phyloP scores from a whole-genome alignment of 2,329 filamentous ascomycete species.

The Alternaria postmessia region DNA sequence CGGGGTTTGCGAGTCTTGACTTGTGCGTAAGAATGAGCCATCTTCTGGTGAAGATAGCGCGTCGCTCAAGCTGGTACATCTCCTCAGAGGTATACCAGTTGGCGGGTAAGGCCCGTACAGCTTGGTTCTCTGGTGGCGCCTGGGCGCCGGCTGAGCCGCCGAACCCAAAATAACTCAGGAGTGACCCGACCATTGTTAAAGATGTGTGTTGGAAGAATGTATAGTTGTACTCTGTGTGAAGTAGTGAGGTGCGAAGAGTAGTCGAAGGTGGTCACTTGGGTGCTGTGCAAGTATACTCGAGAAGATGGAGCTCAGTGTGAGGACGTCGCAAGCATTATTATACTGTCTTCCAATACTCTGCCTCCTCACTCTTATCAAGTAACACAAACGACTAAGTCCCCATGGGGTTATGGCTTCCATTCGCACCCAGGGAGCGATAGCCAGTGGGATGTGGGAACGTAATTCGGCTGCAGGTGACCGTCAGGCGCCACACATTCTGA shows the following conservation, averaged over 20 bases:
- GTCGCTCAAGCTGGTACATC: constrained; percentile 58
- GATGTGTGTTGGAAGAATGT: not conserved
- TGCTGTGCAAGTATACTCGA: not conserved
- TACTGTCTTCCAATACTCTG: constrained; percentile 21
- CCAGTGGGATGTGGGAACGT: constrained; percentile 37
- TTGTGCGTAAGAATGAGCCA: constrained; percentile 66
- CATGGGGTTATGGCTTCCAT: constrained; percentile 43
- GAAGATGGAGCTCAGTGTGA: constrained; percentile 16
- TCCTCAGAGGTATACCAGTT: constrained; percentile 53
- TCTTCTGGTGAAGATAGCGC: constrained; percentile 62
- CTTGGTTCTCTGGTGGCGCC: constrained; percentile 24
- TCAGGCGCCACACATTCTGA: constrained; percentile 31
- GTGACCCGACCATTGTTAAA: constrained; percentile 34
- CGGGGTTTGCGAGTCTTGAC: constrained; percentile 59
- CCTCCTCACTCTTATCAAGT: constrained; percentile 38
- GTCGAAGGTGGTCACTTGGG: not conserved
- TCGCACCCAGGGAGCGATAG: constrained; percentile 21
- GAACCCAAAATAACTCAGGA: constrained; percentile 40
- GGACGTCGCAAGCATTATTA: constrained; percentile 29
- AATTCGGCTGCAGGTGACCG: constrained; percentile 31
- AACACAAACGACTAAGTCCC: constrained; percentile 30
- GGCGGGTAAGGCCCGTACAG: constrained; percentile 54
- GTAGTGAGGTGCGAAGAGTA: not conserved
- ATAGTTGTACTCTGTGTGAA: not conserved
- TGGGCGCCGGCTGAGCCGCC: constrained; percentile 25